Conservation (phyloP, 768 basidiomycete species). For the Russula earlei region DNA sequence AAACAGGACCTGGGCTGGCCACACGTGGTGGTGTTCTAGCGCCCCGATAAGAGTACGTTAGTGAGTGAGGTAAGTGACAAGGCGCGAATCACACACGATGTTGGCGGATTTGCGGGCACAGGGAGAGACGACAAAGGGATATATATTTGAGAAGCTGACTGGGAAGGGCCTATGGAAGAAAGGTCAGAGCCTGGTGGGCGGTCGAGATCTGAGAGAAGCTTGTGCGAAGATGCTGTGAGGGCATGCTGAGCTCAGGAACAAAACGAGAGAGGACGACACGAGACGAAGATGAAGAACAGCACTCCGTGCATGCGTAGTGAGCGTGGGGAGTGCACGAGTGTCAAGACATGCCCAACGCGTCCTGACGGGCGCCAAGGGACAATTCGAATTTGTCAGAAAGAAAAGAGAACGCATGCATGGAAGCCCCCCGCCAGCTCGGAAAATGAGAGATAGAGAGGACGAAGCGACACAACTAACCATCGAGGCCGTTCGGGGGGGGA, state of each 20-base stretch:
- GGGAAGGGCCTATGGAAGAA: constrained; percentile 67
- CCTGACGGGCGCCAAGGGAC: background rate
- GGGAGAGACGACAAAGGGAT: constrained; percentile 8
- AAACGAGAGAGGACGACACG: background rate
- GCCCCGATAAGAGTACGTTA: background rate
- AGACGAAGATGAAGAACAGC: background rate
- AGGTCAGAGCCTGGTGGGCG: constrained; percentile 36
- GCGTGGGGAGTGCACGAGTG: too few relatives aligned
- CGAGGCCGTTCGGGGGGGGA: constrained; percentile 19
- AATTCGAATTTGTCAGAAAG: background rate
- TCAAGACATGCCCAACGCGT: background rate
- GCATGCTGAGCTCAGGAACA: constrained; percentile 12
- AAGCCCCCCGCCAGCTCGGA: background rate
- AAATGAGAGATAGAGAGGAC: constrained; percentile 12
- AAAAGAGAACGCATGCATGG: background rate
- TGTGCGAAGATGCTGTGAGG: constrained; percentile 12
- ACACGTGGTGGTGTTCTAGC: constrained; percentile 3
- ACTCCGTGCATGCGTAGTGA: background rate
- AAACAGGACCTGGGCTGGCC: constrained; percentile 10
- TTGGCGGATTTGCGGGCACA: constrained; percentile 8
- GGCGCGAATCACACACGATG: constrained; percentile 3
- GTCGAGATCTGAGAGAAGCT: constrained; percentile 8
- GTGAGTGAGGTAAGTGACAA: constrained; percentile 3
- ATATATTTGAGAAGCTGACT: constrained; percentile 59
- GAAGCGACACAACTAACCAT: constrained; percentile 28